Conservation (phyloP, 805 yeast genomes). For the Jamesozyma gamospora region DNA sequence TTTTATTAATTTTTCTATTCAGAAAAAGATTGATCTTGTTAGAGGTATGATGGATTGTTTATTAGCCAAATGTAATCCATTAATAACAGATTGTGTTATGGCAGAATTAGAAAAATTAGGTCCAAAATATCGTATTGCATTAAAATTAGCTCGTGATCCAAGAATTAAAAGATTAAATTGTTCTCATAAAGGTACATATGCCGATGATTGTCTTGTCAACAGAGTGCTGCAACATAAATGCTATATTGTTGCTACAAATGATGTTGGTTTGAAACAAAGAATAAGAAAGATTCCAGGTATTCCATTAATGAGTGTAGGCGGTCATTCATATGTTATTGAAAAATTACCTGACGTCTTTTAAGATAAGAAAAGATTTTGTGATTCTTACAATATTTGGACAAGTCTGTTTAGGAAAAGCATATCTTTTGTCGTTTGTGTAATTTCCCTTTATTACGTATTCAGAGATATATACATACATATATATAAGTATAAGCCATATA, state of each 20-base stretch:
- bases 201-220: constrained; percentile 93
- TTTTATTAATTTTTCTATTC: constrained; percentile 92
- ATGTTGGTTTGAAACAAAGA: constrained; percentile 91
- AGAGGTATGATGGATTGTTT: constrained; percentile 95
- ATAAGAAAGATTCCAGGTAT: constrained; percentile 95
- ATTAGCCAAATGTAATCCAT: constrained; percentile 90
- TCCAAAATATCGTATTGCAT: constrained; percentile 86
- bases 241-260: constrained; percentile 94
- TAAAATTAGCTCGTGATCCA: constrained; percentile 88
- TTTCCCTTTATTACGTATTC: too few relatives aligned
- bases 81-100: constrained; percentile 94
- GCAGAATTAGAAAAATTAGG: constrained; percentile 96
- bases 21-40: constrained; percentile 89
- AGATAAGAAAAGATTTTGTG: constrained; percentile 1
- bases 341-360: constrained; percentile 89
- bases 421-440: too few relatives aligned
- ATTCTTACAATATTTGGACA: too few relatives aligned
- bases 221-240: constrained; percentile 95
- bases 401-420: too few relatives aligned
- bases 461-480: too few relatives aligned
- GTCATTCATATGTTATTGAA: constrained; percentile 84
- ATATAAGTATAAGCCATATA: too few relatives aligned
- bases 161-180: constrained; percentile 80
- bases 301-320: constrained; percentile 94
- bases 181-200: constrained; percentile 91